Evolutionary conservation across 2,329 filamentous ascomycete genomes (phyloP).

Genomic region (Pseudopithomyces chartarum): DNA sequence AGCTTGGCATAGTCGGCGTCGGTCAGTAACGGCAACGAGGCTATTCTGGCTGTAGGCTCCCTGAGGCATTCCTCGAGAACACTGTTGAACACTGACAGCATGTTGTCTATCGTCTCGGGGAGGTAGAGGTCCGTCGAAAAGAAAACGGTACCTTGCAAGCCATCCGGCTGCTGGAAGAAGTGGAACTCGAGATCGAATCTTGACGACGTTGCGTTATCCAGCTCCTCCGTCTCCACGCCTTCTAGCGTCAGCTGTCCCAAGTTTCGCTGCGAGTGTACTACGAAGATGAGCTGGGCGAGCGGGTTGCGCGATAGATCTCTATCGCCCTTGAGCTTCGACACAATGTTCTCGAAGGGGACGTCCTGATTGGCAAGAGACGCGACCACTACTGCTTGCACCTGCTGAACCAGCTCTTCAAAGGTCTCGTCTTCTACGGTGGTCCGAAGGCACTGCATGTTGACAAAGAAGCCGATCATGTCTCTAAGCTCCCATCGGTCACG

Average conservation of each 20-base stretch:
- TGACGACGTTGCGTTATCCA: not conserved
- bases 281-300: conserved; percentile 1
- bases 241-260: not conserved
- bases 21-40: not conserved
- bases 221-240: not conserved
- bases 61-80: conserved; percentile 8
- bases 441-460: conserved; percentile 16
- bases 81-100: not conserved
- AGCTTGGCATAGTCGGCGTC: not conserved
- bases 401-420: conserved; percentile 8
- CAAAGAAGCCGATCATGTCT: conserved; percentile 19
- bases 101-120: no score
- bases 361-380: conserved; percentile 6
- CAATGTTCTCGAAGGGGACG: conserved; percentile 5
- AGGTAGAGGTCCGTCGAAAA: no score
- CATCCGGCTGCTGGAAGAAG: not conserved
- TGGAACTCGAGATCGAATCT: conserved; percentile 9
- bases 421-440: conserved; percentile 7
- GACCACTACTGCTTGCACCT: not conserved
- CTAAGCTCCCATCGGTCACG: conserved; percentile 6
- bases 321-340: not conserved
- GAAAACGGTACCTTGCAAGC: no score
- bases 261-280: conserved; percentile 1
- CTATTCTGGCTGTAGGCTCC: conserved; percentile 1
- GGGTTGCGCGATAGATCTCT: conserved; percentile 1